Base-by-base conservation (phyloP, 768 basidiomycete genomes). In the Lentinula detonsa region DNA sequence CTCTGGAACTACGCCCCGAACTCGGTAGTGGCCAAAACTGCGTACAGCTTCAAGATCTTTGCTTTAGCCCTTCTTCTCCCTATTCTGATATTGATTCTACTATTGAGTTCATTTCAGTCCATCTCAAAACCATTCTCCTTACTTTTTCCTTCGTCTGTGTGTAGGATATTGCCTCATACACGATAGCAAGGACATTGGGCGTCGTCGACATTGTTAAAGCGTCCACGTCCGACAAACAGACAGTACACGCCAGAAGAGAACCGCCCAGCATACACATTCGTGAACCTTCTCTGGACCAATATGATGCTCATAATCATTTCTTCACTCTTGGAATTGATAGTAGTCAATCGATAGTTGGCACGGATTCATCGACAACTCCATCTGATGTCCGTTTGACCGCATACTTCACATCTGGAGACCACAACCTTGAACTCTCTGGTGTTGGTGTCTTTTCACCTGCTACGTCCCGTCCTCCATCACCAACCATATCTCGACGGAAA, bases 161-260 rank as follows among this genome's bases (percentile, higher is more conserved):
- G 40, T 67, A 93, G 91, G 91, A 93, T 70, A 84, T 93, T 59
- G 77, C 84, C 2, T 90, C 91, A 18, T 93, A 93, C 66, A 84
- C 86, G 61, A 89, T 93, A 68, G 91, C 88, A 11, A 86, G 91
- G 61, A 92, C 90, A 5, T 79, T 93, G 55, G 91, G 90, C 37
- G 80, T 90, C 57, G 81, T 90, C 64, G 90, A 91, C 71, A 82
- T 83, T 62, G 84, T 86, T 56, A 87, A 86, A 69, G 87, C 89
- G 0, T 86, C 88, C 11, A 90, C 88, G 28, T 84, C 81, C 70
- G 88, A 87, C 65, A 79, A 78, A 62, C 65, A 73, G 31, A 77
- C 78, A 7, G 70, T 75, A 18, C 73, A 76, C 59, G 63, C 64
- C 62, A 67, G 64, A 31, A 35, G 37, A 28, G 59, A 60, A 50